Percentiles rank a stretch among this genome's conserved stretches.
phyloP scores from a whole-genome alignment of 306 rosid species.

The Casuarina equisetifolia region DNA sequence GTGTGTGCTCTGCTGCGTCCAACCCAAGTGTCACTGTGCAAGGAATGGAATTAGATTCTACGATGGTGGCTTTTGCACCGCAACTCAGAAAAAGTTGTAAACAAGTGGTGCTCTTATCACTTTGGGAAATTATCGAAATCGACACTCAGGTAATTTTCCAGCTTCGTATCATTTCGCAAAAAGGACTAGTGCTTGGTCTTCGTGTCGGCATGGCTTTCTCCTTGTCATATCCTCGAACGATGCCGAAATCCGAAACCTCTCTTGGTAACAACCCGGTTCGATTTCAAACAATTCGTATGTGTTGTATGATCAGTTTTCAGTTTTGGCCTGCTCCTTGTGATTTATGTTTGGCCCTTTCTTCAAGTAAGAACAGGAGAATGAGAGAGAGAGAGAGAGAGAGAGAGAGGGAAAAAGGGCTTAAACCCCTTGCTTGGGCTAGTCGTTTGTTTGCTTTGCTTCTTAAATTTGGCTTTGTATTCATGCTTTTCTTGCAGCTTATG shows the following conservation, averaged over 20 bases:
- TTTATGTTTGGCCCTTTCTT: neutral
- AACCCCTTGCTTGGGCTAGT: constrained; percentile 1
- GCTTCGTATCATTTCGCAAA: constrained; percentile 17
- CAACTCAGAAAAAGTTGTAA: constrained; percentile 22
- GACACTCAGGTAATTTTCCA: constrained; percentile 6
- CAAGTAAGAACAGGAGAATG: neutral
- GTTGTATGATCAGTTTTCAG: constrained; percentile 16
- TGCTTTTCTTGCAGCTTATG: constrained; percentile 22
- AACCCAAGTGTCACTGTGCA: neutral
- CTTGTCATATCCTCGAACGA: constrained; percentile 20
- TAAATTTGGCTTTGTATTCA: neutral
- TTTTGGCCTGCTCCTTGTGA: neutral
- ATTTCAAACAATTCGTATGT: constrained; percentile 52
- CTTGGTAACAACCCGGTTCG: constrained; percentile 35
- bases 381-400: neutral
- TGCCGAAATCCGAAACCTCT: constrained; percentile 37
- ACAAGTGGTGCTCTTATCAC: constrained; percentile 14
- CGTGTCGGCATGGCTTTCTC: neutral
- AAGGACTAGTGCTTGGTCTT: constrained; percentile 1
- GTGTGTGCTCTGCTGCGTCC: neutral
- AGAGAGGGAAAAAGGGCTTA: neutral
- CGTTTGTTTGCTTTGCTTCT: constrained; percentile 21
- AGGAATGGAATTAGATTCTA: constrained; percentile 49
- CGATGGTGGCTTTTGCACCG: constrained; percentile 33
- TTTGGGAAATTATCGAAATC: neutral